These are phyloP conservation scores for Cladobotryum mycophilum DNA, from an alignment of 2,329 filamentous ascomycete species.

Conservation along the genomic window DNA sequence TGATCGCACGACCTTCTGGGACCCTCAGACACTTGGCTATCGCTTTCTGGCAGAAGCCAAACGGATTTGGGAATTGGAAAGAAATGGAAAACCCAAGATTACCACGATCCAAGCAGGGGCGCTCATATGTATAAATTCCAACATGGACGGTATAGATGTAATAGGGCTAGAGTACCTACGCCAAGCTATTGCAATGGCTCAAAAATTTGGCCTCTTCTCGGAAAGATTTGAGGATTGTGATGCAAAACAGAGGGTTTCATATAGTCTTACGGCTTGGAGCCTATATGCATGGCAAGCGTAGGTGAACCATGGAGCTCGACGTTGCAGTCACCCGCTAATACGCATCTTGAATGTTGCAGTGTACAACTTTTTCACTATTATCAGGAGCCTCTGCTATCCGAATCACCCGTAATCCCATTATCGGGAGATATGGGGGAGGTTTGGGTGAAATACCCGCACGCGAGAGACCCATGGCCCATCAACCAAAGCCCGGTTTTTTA, in stretches of 20 bases:
- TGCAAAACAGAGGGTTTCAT: background rate
- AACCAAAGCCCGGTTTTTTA: too few species aligned
- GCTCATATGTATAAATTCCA: conserved; percentile 5
- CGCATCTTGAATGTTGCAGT: background rate
- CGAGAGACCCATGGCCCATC: too few species aligned
- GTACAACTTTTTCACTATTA: too few species aligned
- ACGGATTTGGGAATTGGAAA: conserved; percentile 7
- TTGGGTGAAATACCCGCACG: too few species aligned
- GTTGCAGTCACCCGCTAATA: background rate
- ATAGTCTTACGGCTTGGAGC: conserved; percentile 6
- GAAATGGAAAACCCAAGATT: background rate
- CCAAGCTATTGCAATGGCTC: background rate
- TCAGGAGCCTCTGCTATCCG: too few species aligned
- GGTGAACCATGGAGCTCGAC: background rate
- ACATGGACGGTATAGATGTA: background rate
- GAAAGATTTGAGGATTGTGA: too few species aligned
- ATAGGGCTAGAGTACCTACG: background rate
- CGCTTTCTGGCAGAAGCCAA: conserved; percentile 5
- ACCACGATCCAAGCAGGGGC: conserved; percentile 8
- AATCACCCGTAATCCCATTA: too few species aligned
- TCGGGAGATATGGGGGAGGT: too few species aligned
- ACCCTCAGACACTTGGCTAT: conserved; percentile 7
- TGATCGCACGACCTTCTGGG: conserved; percentile 7
- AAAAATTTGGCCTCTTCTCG: background rate
- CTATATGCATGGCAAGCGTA: conserved; percentile 8